Evolutionary conservation across 805 yeast species (phyloP), one percentile per base, ranked within the genome.

Genomic region (Maudiozyma bulderi): DNA sequence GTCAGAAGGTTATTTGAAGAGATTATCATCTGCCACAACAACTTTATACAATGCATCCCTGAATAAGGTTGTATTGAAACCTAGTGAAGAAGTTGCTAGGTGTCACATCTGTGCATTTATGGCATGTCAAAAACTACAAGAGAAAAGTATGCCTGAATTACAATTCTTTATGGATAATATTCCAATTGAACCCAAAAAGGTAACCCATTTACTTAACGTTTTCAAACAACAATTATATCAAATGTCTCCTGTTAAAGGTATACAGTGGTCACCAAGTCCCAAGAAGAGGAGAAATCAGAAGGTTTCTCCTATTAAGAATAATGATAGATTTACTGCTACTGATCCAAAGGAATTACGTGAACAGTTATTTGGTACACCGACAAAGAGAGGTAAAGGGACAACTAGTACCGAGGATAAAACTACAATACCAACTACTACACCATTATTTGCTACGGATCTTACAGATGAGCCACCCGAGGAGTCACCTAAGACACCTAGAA

Each of bases 71-170:
- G 75, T 76, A 51, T 61, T 84, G 26, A 73, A 77, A 11, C 72
- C 73, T 29, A 72, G 72, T 39, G 77, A 79, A 46, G 90, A 84
- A 53, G 68, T 76, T 2, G 88, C 87, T 1, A 68, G 91, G 47
- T 74, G 73, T 48, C 90, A 84, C 60, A 61, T 85, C 10, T 81
- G 88, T 61, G 84, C 88, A 5, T 77, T 68, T 52, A 60, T 83
- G 28, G 82, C 86, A 0, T 75, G 76, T 11, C 80, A 79, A 50
- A 71, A 72, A 52, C 72, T 76, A 41, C 66, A 67, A 10, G 65
- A 68, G 9, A 65, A 65, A 35, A 66, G 76, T 41, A 54, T 52
- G 11, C 63, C 71, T 3, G 67, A 80, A 8, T 76, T 83, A 0
- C 67, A 68, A 3, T 85, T 84, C 6, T 67, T 67, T 34, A 46